Base-by-base conservation (phyloP, 1,284 basidiomycete genomes). In the Sphagnurus paluster region DNA sequence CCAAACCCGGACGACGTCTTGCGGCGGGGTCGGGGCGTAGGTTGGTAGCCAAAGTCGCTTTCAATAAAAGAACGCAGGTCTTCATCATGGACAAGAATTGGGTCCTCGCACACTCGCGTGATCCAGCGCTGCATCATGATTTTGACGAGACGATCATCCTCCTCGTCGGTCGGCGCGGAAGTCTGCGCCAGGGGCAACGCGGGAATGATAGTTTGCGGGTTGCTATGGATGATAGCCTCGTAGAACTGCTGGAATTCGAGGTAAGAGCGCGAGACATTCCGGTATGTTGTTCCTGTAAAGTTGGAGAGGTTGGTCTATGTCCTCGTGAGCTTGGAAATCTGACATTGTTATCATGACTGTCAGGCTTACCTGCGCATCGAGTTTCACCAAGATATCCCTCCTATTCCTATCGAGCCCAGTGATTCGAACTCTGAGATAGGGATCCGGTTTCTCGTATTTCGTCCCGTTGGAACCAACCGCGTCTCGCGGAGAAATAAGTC, bases 71-170 rank as follows among this genome's bases (percentile, higher is more conserved):
- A 86, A 30, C 93, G 82, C 52, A 95, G 66, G 63, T 98, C 95
- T 60, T 97, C 94, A 54, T 98, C 93, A 48, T 83, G 72, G 34
- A 91, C 72, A 39, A 97, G 66, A 46, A 94, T 90, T 1, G 84
- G 82, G 63, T 98, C 92, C 59, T 93, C 90, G 66, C 89, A 93
- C 29, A 98, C 80, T 41, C 94, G 75, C 5, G 88, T 84, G 48
- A 96, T 79, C 93, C 94, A 98, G 49, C 90, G 76, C 68, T 97
- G 95, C 19, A 97, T 75, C 77, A 93, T 91, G 52, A 94, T 88
- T 61, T 87, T 87, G 30, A 98, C 91, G 1, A 98, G 76, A 25
- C 95, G 78, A 65, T 98, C 94, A 65, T 98, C 92, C 68, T 98
- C 95, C 69, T 97, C 94, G 62, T 97, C 93, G 11, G 91, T 94